A percentile compares a stretch with the other conserved stretches of the same genome.
Conservation (phyloP, 192 early-diverging fungal species). For the Powellomyces hirtus region DNA sequence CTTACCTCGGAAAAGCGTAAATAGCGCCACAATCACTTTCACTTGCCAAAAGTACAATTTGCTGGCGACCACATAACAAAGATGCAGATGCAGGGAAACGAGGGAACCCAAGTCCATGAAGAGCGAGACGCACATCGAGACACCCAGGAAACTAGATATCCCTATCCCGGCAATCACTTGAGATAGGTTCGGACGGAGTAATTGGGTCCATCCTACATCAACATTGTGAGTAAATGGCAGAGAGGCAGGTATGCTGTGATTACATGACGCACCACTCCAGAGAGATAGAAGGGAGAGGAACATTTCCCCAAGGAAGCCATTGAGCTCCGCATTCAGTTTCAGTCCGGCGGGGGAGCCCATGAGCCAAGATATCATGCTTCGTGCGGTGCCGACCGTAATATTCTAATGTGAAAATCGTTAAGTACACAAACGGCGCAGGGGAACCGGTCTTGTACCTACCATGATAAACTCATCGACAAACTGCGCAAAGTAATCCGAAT, state of each 20-base stretch:
- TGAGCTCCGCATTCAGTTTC: slow-evolving; percentile 91
- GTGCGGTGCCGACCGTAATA: slow-evolving; percentile 69
- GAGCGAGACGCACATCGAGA: slow-evolving; percentile 79
- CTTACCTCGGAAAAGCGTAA: slow-evolving; percentile 88
- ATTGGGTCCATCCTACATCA: slow-evolving; percentile 27
- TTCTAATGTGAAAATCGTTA: slow-evolving; percentile 36
- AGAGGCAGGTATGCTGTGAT: neutral
- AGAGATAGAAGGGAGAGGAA: slow-evolving; percentile 84
- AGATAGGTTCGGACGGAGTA: slow-evolving; percentile 42
- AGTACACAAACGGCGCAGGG: neutral
- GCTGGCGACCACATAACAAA: slow-evolving; percentile 93
- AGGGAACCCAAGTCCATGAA: slow-evolving; percentile 81
- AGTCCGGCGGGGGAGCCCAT: slow-evolving; percentile 90
- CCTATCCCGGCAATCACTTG: slow-evolving; percentile 70
- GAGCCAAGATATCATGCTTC: slow-evolving; percentile 83
- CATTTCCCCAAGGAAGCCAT: slow-evolving; percentile 83
- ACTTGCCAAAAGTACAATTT: slow-evolving; percentile 94
- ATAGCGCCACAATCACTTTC: slow-evolving; percentile 76
- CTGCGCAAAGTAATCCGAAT: slow-evolving; percentile 39
- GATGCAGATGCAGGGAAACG: slow-evolving; percentile 86
- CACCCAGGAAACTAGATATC: slow-evolving; percentile 74
- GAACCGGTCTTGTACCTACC: neutral
- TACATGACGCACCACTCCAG: slow-evolving; percentile 67
- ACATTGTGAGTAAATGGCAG: too few relatives aligned
- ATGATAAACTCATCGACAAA: neutral